Evolutionary conservation across 106 monocot genomes (phyloP).

Genomic region (Apostasia ramifera): DNA sequence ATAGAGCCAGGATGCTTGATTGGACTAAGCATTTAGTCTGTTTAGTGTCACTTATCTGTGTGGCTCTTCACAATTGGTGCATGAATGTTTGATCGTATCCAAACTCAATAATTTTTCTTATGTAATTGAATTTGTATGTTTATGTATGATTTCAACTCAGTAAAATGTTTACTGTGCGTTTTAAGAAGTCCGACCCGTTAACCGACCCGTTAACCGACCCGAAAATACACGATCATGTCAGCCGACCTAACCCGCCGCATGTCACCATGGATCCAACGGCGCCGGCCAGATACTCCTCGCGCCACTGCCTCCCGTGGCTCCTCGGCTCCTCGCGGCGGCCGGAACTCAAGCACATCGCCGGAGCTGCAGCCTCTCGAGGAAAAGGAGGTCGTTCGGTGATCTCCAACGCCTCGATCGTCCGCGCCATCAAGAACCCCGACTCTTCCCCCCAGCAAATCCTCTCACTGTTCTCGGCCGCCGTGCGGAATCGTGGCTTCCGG

Average conservation of each 20-base stretch:
- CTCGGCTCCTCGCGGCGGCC: neutral
- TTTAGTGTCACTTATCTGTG: too few species aligned
- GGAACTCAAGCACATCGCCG: neutral
- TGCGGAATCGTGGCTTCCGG: slow-evolving; percentile 6
- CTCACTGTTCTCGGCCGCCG: slow-evolving; percentile 5
- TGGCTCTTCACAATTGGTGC: too few species aligned
- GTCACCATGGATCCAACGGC: neutral
- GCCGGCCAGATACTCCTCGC: neutral
- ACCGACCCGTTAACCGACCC: too few species aligned
- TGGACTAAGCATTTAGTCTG: too few species aligned
- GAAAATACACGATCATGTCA: too few species aligned
- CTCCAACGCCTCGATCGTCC: slow-evolving; percentile 8
- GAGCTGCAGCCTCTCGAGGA: neutral
- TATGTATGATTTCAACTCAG: too few species aligned
- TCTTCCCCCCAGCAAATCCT: slow-evolving; percentile 11
- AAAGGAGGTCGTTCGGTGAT: neutral
- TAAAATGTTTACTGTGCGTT: too few species aligned
- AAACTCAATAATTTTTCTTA: too few species aligned
- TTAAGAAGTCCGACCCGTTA: too few species aligned
- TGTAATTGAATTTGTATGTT: too few species aligned
- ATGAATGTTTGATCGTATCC: too few species aligned
- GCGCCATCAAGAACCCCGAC: neutral
- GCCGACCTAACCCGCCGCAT: neutral
- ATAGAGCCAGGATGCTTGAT: too few species aligned
- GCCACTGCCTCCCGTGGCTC: slow-evolving; percentile 13